These are phyloP conservation scores for Mucor circinelloides DNA, from an alignment of 371 early-diverging fungal species.

Conservation along the genomic window DNA sequence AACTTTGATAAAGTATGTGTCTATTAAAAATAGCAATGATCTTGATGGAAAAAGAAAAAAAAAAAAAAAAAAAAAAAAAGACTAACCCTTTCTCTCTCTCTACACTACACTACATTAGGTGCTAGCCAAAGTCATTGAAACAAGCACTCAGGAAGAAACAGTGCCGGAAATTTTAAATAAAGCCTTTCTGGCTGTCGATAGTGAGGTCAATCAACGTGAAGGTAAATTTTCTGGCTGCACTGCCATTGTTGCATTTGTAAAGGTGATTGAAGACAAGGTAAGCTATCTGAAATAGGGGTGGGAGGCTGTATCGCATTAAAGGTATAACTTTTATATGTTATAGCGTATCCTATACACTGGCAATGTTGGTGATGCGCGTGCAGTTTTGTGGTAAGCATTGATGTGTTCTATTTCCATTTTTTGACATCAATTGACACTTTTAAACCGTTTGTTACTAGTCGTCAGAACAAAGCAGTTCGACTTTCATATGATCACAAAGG, in stretches of 20 bases:
- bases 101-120: slow-evolving; percentile 11
- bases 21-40: too few relatives aligned
- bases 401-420: not conserved
- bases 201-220: slow-evolving; percentile 72
- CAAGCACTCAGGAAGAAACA: slow-evolving; percentile 21
- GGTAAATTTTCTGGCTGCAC: slow-evolving; percentile 90
- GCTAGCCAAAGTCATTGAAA: slow-evolving; percentile 22
- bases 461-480: slow-evolving; percentile 83
- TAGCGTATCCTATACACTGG: slow-evolving; percentile 90
- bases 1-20: slow-evolving; percentile 79
- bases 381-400: slow-evolving; percentile 75
- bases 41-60: not conserved
- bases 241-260: slow-evolving; percentile 83
- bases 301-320: not conserved
- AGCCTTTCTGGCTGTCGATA: slow-evolving; percentile 84
- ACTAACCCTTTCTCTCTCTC: not conserved
- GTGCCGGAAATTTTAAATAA: slow-evolving; percentile 85
- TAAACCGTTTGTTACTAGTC: slow-evolving; percentile 46
- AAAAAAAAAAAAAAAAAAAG: slow-evolving; percentile 5
- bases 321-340: not conserved
- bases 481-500: slow-evolving; percentile 98
- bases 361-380: slow-evolving; percentile 97
- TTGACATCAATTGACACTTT: not conserved
- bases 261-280: slow-evolving; percentile 47
- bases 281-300: not conserved